Evolutionary conservation across 225 moss, liverwort and hornwort genomes (phyloP).

Genomic region (Polytrichum commune): DNA sequence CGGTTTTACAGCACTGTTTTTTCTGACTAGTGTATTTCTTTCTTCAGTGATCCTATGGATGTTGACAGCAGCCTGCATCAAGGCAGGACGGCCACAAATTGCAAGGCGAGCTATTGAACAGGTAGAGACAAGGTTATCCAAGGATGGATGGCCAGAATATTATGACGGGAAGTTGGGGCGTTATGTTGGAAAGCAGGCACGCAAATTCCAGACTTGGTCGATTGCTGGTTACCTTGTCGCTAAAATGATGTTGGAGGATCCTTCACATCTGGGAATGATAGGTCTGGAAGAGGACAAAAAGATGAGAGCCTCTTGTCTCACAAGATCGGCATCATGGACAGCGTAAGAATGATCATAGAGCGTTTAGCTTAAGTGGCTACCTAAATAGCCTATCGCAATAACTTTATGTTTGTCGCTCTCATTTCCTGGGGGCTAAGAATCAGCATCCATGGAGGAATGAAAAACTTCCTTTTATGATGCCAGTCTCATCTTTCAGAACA

Average conservation of each 20-base stretch:
- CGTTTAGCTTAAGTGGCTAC: constrained; percentile 15
- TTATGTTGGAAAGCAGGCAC: constrained; percentile 87
- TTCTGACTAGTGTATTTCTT: not conserved
- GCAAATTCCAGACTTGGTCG: constrained; percentile 89
- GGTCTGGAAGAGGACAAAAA: constrained; percentile 91
- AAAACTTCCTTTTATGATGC: constrained; percentile 3
- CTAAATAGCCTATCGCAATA: constrained; percentile 35
- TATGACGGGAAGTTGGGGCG: constrained; percentile 91
- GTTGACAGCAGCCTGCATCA: constrained; percentile 94
- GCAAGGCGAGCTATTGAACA: constrained; percentile 81
- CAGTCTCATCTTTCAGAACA: constrained; percentile 12
- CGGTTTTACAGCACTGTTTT: too few relatives aligned
- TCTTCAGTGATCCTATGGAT: constrained; percentile 90
- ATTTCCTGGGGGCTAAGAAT: constrained; percentile 14
- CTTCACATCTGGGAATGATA: constrained; percentile 76
- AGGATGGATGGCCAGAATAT: constrained; percentile 94
- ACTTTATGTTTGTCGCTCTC: constrained; percentile 11
- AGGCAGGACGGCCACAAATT: constrained; percentile 91
- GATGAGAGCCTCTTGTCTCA: constrained; percentile 70
- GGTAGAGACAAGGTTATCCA: constrained; percentile 75
- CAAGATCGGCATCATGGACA: constrained; percentile 83
- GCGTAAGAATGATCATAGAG: constrained; percentile 25
- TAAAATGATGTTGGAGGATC: constrained; percentile 96
- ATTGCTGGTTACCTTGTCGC: constrained; percentile 94
- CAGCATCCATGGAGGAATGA: constrained; percentile 12